Percentiles rank a stretch among this genome's conserved stretches.
phyloP scores from a whole-genome alignment of 345 rosid species.

The Raphanus sativus region DNA sequence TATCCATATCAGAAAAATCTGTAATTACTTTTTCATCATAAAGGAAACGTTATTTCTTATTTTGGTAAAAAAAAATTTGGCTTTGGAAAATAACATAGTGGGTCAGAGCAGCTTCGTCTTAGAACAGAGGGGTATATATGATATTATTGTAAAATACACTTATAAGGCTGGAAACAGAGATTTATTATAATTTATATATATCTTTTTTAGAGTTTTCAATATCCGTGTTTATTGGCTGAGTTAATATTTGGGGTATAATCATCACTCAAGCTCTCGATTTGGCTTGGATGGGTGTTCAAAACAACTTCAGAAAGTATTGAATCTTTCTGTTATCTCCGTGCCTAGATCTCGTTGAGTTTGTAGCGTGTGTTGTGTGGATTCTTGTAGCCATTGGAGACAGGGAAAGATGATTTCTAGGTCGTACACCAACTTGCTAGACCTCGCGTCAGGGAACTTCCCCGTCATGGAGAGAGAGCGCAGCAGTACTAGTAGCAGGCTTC shows the following conservation, averaged over 20 bases:
- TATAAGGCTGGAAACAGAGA: not conserved
- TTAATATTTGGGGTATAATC: too few relatives aligned
- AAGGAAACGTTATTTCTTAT: not conserved
- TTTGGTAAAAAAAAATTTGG: not conserved
- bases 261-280: too few relatives aligned
- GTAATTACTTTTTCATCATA: not conserved
- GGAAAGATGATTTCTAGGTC: not conserved
- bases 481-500: not conserved
- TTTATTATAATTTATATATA: too few relatives aligned
- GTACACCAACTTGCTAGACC: not conserved
- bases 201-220: too few relatives aligned
- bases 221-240: too few relatives aligned
- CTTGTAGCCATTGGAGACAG: not conserved
- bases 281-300: too few relatives aligned
- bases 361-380: not conserved
- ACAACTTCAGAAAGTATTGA: too few relatives aligned
- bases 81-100: not conserved
- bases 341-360: conserved; percentile 28
- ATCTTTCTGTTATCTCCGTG: not conserved
- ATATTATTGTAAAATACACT: not conserved
- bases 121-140: not conserved
- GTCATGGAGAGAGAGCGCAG: not conserved
- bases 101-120: not conserved
- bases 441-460: not conserved
- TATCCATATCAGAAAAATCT: too few relatives aligned